phyloP scores from a whole-genome alignment of 73 alveolate genomes.

The Paramecium sexaurelia region DNA sequence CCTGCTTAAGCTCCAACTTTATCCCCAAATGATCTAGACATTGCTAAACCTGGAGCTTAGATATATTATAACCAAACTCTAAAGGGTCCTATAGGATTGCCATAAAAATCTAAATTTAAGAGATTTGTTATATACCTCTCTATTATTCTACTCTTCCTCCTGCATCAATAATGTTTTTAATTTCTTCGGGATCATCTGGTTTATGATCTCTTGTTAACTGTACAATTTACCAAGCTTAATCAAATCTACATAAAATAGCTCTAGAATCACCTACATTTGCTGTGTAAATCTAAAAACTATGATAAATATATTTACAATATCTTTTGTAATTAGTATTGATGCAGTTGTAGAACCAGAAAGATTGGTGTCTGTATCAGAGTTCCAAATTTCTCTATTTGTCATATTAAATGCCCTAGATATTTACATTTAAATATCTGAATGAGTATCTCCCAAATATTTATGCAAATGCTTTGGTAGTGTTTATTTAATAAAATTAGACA shows the following conservation, averaged over 20 bases:
- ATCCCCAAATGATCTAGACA: slow-evolving; percentile 97
- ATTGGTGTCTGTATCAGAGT: slow-evolving; percentile 71
- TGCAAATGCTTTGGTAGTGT: slow-evolving; percentile 71
- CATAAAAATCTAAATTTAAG: slow-evolving; percentile 59
- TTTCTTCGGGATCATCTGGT: slow-evolving; percentile 85
- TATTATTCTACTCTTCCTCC: slow-evolving; percentile 78
- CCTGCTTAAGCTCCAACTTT: slow-evolving; percentile 88
- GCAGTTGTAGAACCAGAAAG: slow-evolving; percentile 76
- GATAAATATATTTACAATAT: background rate
- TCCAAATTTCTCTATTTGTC: slow-evolving; percentile 60
- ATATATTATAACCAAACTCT: slow-evolving; percentile 93
- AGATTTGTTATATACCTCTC: slow-evolving; percentile 61
- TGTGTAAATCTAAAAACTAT: background rate
- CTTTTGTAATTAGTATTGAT: slow-evolving; percentile 76
- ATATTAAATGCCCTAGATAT: slow-evolving; percentile 7
- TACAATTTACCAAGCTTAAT: slow-evolving; percentile 71
- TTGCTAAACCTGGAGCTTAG: slow-evolving; percentile 97
- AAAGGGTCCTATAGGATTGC: slow-evolving; percentile 91
- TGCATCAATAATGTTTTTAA: slow-evolving; percentile 72
- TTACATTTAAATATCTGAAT: background rate
- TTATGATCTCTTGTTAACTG: slow-evolving; percentile 91
- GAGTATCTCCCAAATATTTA: background rate
- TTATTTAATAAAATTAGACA: slow-evolving; percentile 83
- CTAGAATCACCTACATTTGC: slow-evolving; percentile 77
- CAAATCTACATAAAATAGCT: slow-evolving; percentile 86